Evolutionary conservation across 495 filamentous ascomycete species (phyloP).

Genomic region (Trichoderma parareesei): DNA sequence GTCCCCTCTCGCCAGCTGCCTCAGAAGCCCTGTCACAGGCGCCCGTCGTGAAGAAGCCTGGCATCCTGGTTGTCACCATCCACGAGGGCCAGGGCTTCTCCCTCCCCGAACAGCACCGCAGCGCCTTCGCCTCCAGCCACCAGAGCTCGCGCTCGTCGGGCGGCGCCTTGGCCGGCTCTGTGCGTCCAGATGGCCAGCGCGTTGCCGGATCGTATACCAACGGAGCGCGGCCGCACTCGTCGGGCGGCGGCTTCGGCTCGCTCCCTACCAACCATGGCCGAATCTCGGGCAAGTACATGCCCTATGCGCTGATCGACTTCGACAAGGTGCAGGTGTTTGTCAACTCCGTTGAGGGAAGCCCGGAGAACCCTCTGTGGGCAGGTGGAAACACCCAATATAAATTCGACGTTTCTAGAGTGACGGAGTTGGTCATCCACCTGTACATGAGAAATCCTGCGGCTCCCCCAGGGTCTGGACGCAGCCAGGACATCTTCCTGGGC

Average conservation of each 20-base stretch:
- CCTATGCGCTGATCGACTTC: constrained; percentile 87
- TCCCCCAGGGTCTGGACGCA: constrained; percentile 72
- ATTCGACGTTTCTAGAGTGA: constrained; percentile 91
- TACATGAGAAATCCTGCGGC: constrained; percentile 91
- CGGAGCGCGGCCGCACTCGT: constrained; percentile 64
- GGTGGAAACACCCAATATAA: constrained; percentile 97
- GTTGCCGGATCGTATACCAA: constrained; percentile 57
- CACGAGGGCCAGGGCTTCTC: constrained; percentile 89
- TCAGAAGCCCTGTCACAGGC: constrained; percentile 79
- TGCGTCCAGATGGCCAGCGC: constrained; percentile 66
- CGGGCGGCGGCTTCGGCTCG: constrained; percentile 73
- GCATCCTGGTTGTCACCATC: constrained; percentile 92
- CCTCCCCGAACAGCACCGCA: constrained; percentile 75
- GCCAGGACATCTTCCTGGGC: constrained; percentile 93
- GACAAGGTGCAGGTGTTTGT: constrained; percentile 99
- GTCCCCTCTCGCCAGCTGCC: constrained; percentile 48
- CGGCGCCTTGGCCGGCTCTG: constrained; percentile 57
- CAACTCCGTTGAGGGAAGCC: constrained; percentile 88
- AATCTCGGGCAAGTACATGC: constrained; percentile 71
- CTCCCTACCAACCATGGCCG: constrained; percentile 87
- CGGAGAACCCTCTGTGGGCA: constrained; percentile 92
- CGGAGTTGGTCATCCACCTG: constrained; percentile 79
- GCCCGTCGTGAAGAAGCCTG: constrained; percentile 66
- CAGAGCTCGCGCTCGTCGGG: constrained; percentile 66
- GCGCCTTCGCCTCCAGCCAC: constrained; percentile 46